Evolutionary conservation across 192 early-diverging fungal species (phyloP).

Genomic region (Ambispora gerdemannii): DNA sequence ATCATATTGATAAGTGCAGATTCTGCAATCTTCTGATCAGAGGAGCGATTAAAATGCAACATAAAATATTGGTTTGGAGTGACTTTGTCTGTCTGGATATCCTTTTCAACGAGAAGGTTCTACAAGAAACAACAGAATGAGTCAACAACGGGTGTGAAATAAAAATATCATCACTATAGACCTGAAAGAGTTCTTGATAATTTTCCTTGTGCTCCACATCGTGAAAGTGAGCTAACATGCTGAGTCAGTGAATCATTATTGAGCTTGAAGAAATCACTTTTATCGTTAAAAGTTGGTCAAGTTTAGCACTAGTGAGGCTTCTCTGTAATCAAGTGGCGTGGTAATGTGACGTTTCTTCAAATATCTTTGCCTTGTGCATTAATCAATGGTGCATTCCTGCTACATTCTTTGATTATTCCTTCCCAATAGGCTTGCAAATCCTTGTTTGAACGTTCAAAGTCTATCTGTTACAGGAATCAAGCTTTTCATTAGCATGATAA

Average conservation of each 20-base stretch:
- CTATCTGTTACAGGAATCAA: too few species aligned
- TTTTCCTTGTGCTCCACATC: neutral
- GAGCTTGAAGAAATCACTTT: neutral
- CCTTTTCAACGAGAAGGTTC: neutral
- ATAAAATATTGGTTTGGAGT: neutral
- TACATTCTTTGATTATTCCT: too few species aligned
- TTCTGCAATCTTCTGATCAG: neutral
- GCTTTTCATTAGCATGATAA: too few species aligned
- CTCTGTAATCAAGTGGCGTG: too few species aligned
- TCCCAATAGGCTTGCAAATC: too few species aligned
- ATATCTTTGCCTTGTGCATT: too few species aligned
- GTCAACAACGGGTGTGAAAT: neutral
- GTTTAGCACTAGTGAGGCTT: too few species aligned
- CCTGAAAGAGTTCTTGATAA: slow-evolving; percentile 12
- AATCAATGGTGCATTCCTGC: too few species aligned
- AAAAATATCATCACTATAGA: neutral
- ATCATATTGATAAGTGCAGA: slow-evolving; percentile 20
- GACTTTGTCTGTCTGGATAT: neutral
- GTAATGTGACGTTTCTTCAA: too few species aligned
- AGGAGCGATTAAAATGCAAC: neutral
- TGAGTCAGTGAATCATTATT: neutral
- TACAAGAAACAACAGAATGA: neutral
- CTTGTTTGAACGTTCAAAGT: too few species aligned
- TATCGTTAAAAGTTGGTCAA: neutral
- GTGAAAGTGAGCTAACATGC: slow-evolving; percentile 5